Percentiles rank a stretch among this genome's conserved stretches.
phyloP scores from a whole-genome alignment of 139 green algal genomes.

The Parachlorella kessleri region DNA sequence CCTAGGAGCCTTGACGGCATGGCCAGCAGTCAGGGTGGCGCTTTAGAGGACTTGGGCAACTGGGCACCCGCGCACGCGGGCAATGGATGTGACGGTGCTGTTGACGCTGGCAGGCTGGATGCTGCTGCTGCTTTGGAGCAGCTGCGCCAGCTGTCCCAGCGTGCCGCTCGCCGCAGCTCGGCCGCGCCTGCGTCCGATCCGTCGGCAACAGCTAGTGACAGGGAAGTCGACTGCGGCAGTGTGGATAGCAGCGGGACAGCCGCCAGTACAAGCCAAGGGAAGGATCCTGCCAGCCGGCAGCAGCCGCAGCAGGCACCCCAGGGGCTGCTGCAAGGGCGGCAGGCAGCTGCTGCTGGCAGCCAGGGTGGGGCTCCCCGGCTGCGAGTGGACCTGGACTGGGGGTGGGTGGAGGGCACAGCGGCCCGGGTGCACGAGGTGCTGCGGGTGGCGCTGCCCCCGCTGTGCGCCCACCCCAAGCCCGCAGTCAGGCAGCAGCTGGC shows the following conservation, averaged over 20 bases:
- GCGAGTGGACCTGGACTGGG: slow-evolving; percentile 31
- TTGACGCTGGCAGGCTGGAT: too few relatives aligned
- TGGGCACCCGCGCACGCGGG: too few relatives aligned
- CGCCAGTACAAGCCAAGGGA: too few relatives aligned
- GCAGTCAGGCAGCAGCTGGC: slow-evolving; percentile 55
- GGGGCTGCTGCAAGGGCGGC: slow-evolving; percentile 13
- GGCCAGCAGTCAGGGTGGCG: background rate
- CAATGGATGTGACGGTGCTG: too few relatives aligned
- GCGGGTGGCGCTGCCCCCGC: slow-evolving; percentile 51
- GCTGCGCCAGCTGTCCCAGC: slow-evolving; percentile 9
- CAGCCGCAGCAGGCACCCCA: background rate
- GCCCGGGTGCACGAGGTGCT: slow-evolving; percentile 51
- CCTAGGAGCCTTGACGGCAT: background rate
- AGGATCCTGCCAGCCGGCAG: background rate
- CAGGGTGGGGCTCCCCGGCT: slow-evolving; percentile 7
- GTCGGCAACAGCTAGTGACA: too few relatives aligned
- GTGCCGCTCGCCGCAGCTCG: too few relatives aligned
- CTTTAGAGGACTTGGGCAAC: too few relatives aligned
- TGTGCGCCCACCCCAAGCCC: slow-evolving; percentile 50
- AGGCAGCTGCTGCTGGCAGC: background rate
- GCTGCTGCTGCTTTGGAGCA: slow-evolving; percentile 19
- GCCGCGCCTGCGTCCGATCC: too few relatives aligned
- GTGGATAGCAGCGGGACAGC: too few relatives aligned
- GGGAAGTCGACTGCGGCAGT: too few relatives aligned
- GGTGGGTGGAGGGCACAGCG: slow-evolving; percentile 50